A percentile compares a stretch with the other conserved stretches of the same genome.
These are phyloP conservation scores for Calycina marina DNA, from an alignment of 2,329 filamentous ascomycete genomes.

Conservation along the genomic window DNA sequence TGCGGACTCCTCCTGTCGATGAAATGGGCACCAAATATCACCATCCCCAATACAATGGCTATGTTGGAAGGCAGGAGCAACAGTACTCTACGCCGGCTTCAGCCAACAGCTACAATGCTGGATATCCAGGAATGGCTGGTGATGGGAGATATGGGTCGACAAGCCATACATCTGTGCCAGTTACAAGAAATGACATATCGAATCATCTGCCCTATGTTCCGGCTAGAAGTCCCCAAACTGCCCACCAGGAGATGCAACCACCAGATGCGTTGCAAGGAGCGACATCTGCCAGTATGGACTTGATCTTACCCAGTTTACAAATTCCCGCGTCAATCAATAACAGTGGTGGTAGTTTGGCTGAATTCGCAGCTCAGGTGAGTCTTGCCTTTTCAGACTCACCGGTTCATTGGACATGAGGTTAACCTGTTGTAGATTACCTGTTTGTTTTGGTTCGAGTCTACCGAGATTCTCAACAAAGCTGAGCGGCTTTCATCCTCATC, in stretches of 20 bases:
- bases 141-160: conserved; percentile 9
- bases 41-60: conserved; percentile 29
- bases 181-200: conserved; percentile 17
- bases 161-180: conserved; percentile 9
- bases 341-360: conserved; percentile 60
- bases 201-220: conserved; percentile 6
- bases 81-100: conserved; percentile 11
- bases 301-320: conserved; percentile 32
- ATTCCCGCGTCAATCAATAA: conserved; percentile 65
- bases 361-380: conserved; percentile 69
- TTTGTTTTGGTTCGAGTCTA: conserved; percentile 93
- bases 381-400: too few species aligned
- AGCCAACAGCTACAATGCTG: conserved; percentile 7
- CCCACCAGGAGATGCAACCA: conserved; percentile 7
- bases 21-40: conserved; percentile 38
- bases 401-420: too few species aligned
- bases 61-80: conserved; percentile 28
- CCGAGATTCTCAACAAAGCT: conserved; percentile 61
- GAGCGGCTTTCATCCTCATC: conserved; percentile 32
- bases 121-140: conserved; percentile 5
- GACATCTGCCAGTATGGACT: conserved; percentile 13
- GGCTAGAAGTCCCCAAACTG: conserved; percentile 12
- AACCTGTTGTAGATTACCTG: conserved; percentile 60
- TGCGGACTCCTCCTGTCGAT: conserved; percentile 36
- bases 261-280: conserved; percentile 11